Evolutionary conservation across 352 stramenopile genomes (phyloP), one percentile per base, ranked within the genome.

Genomic region (Phytophthora niederhauseri): DNA sequence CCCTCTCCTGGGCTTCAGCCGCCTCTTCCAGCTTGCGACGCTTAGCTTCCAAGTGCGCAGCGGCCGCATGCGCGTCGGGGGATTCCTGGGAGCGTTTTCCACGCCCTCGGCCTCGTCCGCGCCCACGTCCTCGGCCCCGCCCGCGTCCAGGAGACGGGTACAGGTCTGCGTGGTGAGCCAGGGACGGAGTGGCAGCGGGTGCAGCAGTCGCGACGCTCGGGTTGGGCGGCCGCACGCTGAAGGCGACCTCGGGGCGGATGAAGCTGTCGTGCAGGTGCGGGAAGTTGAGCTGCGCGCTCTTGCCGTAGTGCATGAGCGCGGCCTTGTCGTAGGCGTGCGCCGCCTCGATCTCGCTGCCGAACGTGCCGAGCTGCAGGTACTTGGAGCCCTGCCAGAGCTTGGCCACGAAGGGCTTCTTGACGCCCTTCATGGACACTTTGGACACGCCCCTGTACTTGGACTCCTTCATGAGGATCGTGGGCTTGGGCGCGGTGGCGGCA

Each of bases 281-380:
- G 58, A 94, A 94, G 63, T 94, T 94, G 46, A 94, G 84, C 69
- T 92, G 77, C 56, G 82, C 84, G 38, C 58, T 73, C 49, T 79
- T 84, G 46, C 86, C 86, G 54, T 89, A 89, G 57, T 90, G 74
- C 65, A 85, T 80, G 26, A 92, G 77, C 55, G 84, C 86, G 0
- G 79, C 80, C 68, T 91, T 91, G 75, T 95, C 88, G 68, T 93
- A 93, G 9, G 86, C 88, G 59, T 95, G 84, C 15, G 86, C 88
- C 0, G 88, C 88, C 63, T 93, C 82, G 48, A 93, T 93, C 64
- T 94, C 88, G 46, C 83, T 93, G 49, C 76, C 76, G 45, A 86
- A 95, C 0, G 85, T 78, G n/a, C 85, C 85, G 15, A 94, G 50
- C 20, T 92, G 82, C 12, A 89, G 61, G 56, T 90, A 89, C 61